Base-by-base conservation (phyloP, 1,284 basidiomycete species). In the Sphaerobolus stellatus region DNA sequence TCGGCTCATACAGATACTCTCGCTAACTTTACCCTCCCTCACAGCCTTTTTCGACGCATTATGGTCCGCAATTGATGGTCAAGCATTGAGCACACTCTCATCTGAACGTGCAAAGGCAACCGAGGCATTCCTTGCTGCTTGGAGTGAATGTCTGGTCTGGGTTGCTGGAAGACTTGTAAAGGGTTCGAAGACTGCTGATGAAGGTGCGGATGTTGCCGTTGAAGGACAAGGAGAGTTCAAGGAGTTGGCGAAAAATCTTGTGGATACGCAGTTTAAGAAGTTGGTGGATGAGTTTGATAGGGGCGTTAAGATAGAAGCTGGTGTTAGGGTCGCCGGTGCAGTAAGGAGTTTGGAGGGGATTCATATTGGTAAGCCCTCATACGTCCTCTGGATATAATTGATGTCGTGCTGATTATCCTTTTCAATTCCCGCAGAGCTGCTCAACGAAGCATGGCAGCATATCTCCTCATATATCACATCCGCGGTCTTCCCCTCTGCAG, bases 41-140 rank as follows among this genome's bases (percentile, higher is more conserved):
- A 45, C 59, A 0, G 74, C 77, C n/a, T 69, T 95, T 30, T 86
- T 92, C 64, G 70, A 73, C 1, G 81, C 88, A 0, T 85, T 95
- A 62, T 93, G 91, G 88, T 81, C 82, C 8, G 88, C 89, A 0
- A 68, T 90, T 1, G 82, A 87, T 48, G 82, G 81, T 13, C 81
- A 82, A 18, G 83, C 83, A 0, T 71, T 91, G 7, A 80, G 71
- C 59, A 76, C 76, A 18, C 73, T 81, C 22, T 48, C 53, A 30
- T 49, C 53, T 8, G 76, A 81, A 54, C 78, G 81, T 24, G 66
- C 74, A 2, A 68, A 74, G 14, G 75, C 78, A 1, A 76, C 78
- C 3, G 72, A 77, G 0, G 84, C 89, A 0, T 92, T 90, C 71
- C 67, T 91, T 5, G 75, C 78, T 0, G 79, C 90, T 0, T 66